Percentiles rank a stretch among this genome's conserved stretches.
Evolutionary conservation across 1,284 basidiomycete species (phyloP).

Genomic region (Pulchroboletus neoregius): DNA sequence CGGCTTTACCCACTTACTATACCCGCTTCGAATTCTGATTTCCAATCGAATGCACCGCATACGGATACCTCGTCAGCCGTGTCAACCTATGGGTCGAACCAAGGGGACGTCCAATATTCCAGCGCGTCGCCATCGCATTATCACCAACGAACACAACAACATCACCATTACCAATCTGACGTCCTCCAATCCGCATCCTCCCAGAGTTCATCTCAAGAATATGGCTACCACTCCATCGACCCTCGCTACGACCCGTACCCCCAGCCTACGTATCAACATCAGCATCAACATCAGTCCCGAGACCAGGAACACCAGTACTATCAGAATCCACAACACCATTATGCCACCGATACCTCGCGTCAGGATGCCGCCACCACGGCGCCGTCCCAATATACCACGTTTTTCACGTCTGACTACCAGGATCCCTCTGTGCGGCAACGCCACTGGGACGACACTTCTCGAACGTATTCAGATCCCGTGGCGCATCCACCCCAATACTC

Average conservation of each 20-base stretch:
- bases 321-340: conserved; percentile 23
- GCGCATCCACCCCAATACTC: not conserved
- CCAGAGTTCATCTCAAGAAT: conserved; percentile 22
- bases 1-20: conserved; percentile 17
- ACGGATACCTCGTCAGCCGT: conserved; percentile 1
- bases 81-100: conserved; percentile 4
- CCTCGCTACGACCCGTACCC: conserved; percentile 11
- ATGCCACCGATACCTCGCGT: conserved; percentile 37
- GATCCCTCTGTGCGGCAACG: conserved; percentile 5
- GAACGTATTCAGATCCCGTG: conserved; percentile 2
- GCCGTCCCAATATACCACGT: conserved; percentile 6
- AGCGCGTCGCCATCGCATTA: not conserved
- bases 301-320: conserved; percentile 14
- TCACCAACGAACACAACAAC: not conserved
- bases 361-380: conserved; percentile 20
- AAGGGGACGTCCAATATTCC: conserved; percentile 7
- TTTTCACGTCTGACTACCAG: conserved; percentile 7
- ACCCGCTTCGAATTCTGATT: conserved; percentile 16
- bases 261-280: conserved; percentile 7
- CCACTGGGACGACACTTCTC: conserved; percentile 14
- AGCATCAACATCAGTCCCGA: conserved; percentile 8
- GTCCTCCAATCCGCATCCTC: conserved; percentile 14
- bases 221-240: conserved; percentile 18
- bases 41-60: conserved; percentile 9
- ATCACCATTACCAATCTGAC: conserved; percentile 18